Evolutionary conservation across 2,329 filamentous ascomycete species (phyloP), one percentile per base, ranked within the genome.

Genomic region (Fusarium sp.): DNA sequence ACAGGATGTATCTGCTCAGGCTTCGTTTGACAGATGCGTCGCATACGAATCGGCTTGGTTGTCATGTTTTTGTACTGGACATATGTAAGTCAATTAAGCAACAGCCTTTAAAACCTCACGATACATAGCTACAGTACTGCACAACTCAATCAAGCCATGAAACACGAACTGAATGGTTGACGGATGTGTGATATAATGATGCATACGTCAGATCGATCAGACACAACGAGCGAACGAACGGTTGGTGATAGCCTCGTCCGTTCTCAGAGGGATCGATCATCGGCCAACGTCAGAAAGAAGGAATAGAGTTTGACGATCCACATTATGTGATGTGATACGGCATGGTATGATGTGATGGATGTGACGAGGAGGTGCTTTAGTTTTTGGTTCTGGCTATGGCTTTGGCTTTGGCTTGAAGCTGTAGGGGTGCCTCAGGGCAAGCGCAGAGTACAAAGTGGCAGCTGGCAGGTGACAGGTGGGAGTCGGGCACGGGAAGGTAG

Each of bases 281-380:
- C 44, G 44, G 30, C 61, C 47, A 57, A 70, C 42, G 49, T 52
- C 47, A 56, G 56, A 34, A 37, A 55, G n/a, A 57, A 37, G 24
- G 45, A 47, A 58, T 70, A 53, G 55, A 37, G 67, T 70, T 68
- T 66, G 13, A 27, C 7, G 49, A 29, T 32, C 29, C 48, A 62
- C 18, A 41, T 42, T 25, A 13, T 56, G 53, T 34, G 57, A 13
- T n/a, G 37, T 34, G 16, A 30, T 22, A 34, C 14, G 42, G 20
- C 25, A 29, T 24, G 32, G 27, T 30, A 27, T 22, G 32, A 25
- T 30, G 46, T 32, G 44, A 44, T 47, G 27, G 32, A 44, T 40
- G 51, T 32, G 48, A 45, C 34, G 49, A 52, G 6, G 20, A 37
- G 34, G 9, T 37, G 34, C 34, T 37, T 37, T 37, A 18, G 18